Percentiles rank a stretch among this genome's conserved stretches.
Evolutionary conservation across 345 rosid species (phyloP).

Genomic region (Populus euphratica): DNA sequence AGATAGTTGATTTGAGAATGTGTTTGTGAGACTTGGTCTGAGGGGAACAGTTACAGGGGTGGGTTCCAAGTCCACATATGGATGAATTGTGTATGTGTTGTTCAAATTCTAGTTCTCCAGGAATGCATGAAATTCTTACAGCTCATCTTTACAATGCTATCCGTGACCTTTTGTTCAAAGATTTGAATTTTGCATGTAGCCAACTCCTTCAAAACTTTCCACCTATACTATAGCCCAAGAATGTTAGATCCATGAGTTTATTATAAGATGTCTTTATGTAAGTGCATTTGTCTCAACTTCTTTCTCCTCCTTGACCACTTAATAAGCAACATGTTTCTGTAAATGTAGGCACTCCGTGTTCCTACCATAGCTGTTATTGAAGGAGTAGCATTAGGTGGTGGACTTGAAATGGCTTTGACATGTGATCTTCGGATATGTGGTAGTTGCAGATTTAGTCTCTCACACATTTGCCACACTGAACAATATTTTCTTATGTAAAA

Average conservation of each 20-base stretch:
- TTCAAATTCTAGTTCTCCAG: background rate
- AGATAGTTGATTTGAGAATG: background rate
- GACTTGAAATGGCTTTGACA: slow-evolving; percentile 92
- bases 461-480: background rate
- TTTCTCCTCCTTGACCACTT: background rate
- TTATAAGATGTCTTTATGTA: background rate
- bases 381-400: slow-evolving; percentile 93
- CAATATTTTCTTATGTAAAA: background rate
- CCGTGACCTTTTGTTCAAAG: background rate
- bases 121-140: background rate
- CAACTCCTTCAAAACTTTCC: background rate
- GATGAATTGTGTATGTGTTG: background rate
- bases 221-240: background rate
- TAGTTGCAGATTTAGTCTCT: slow-evolving; percentile 22
- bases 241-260: background rate
- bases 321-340: slow-evolving; percentile 6
- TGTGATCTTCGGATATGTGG: slow-evolving; percentile 94
- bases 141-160: background rate
- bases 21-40: background rate
- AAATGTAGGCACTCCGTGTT: slow-evolving; percentile 53
- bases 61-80: background rate
- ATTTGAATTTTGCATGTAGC: background rate
- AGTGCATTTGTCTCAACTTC: background rate
- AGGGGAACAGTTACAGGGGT: background rate
- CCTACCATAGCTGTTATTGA: slow-evolving; percentile 88